Conservation (phyloP, 768 basidiomycete species). For the Hericium coralloides region DNA sequence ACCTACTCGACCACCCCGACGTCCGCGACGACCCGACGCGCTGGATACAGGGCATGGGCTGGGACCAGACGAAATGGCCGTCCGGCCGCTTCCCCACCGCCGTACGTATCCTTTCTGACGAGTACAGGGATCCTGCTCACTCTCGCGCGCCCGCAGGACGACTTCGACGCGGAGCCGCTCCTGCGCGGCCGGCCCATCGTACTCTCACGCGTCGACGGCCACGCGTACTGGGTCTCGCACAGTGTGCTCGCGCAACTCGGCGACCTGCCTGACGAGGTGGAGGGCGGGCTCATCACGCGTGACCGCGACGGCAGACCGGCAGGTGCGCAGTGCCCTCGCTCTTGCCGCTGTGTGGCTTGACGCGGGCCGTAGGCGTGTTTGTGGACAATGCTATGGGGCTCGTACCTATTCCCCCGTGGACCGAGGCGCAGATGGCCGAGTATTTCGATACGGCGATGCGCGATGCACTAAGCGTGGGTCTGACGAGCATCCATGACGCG, state of each 20-base stretch:
- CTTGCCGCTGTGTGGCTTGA: background rate
- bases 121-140: background rate
- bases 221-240: slow-evolving; percentile 82
- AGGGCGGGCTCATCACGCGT: slow-evolving; percentile 68
- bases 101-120: slow-evolving; percentile 25
- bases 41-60: slow-evolving; percentile 86
- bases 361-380: slow-evolving; percentile 44
- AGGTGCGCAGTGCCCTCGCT: slow-evolving; percentile 6
- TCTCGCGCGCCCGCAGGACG: slow-evolving; percentile 35
- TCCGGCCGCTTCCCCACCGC: slow-evolving; percentile 53
- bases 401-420: slow-evolving; percentile 57
- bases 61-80: slow-evolving; percentile 86
- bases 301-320: slow-evolving; percentile 54
- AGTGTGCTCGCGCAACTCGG: slow-evolving; percentile 58
- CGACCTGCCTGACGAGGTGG: slow-evolving; percentile 49
- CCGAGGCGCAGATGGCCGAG: slow-evolving; percentile 42
- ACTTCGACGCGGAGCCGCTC: slow-evolving; percentile 61
- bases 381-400: slow-evolving; percentile 84
- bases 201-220: slow-evolving; percentile 70
- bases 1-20: slow-evolving; percentile 51
- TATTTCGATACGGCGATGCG: slow-evolving; percentile 57
- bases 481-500: slow-evolving; percentile 88
- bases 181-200: slow-evolving; percentile 65
- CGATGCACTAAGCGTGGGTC: slow-evolving; percentile 68
- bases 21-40: slow-evolving; percentile 38